Conservation (phyloP, 2,329 filamentous ascomycete species). For the Chaetoscypha palmicola region DNA sequence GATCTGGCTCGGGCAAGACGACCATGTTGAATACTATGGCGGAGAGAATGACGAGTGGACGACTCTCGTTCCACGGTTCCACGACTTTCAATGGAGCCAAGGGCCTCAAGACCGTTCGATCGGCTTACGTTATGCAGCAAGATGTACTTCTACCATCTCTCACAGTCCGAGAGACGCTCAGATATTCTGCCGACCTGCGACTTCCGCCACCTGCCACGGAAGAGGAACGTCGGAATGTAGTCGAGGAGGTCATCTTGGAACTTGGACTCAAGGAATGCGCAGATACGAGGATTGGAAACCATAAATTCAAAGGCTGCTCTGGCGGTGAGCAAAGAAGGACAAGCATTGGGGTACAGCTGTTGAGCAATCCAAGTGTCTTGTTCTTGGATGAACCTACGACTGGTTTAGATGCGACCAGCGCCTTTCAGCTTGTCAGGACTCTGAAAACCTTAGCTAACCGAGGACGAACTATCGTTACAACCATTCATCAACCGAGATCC, state of each 20-base stretch:
- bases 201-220: conserved; percentile 55
- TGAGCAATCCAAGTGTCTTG: conserved; percentile 71
- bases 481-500: conserved; percentile 70
- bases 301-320: conserved; percentile 66
- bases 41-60: conserved; percentile 53
- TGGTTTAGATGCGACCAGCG: conserved; percentile 69
- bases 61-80: conserved; percentile 45
- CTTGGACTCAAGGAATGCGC: conserved; percentile 72
- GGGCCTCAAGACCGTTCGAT: conserved; percentile 47
- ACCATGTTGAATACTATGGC: conserved; percentile 66
- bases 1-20: conserved; percentile 67
- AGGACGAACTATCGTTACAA: conserved; percentile 64
- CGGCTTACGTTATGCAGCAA: conserved; percentile 70
- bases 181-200: conserved; percentile 65
- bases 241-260: conserved; percentile 71
- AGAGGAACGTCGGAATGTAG: conserved; percentile 53
- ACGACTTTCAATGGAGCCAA: conserved; percentile 54
- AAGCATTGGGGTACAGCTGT: conserved; percentile 69
- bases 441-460: conserved; percentile 60
- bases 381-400: conserved; percentile 78
- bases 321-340: conserved; percentile 72
- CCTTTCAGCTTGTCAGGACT: conserved; percentile 65
- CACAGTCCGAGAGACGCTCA: conserved; percentile 68
- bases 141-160: conserved; percentile 66
- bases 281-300: conserved; percentile 65